Base-by-base conservation (phyloP, 495 filamentous ascomycete species). In the Aspergillus sclerotiicarbonarius region DNA sequence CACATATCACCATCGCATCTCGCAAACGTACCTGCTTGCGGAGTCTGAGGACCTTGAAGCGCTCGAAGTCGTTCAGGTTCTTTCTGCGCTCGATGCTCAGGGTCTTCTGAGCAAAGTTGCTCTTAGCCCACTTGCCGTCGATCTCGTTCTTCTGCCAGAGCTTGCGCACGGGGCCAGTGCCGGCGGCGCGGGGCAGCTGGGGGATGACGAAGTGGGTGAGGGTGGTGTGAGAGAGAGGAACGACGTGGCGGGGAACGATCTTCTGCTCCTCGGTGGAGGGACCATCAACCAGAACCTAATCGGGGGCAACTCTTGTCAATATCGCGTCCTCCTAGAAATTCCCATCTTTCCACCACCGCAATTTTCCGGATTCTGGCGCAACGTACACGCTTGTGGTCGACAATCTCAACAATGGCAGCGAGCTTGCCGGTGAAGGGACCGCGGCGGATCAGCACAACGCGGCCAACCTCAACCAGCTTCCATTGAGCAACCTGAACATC, bases 381-480 rank as follows among this genome's bases (percentile, higher is more conserved):
- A 89, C 93, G 72, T 96, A 98, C 94, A 77, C 94, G 90, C 85
- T 96, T 96, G 89, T 99, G 94, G 80, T 98, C 95, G 78, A 98
- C 92, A 76, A 99, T 96, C 86, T 98, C 92, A 77, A 97, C 91
- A 74, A 99, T 94, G 70, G 84, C 80, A 62, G 91, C 95, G 61
- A 98, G 85, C 76, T 88, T 89, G 78, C 92, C 92, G 61, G 75
- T 81, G 82, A 85, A 90, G 62, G 86, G 88, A 63, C 87, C 87
- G 67, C 80, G 72, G 67, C 85, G 84, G 80, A 96, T 84, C 71
- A 96, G 86, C 64, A 94, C 88, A 68, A 96, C 82, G 71, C 95
- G 92, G 82, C 95, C 95, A 80, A 97, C 90, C 84, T 99, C 92
- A 72, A 99, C 90, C 71, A 89, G 82, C 76, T 90, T 91, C 90